Base-by-base conservation (phyloP, 352 stramenopile species). In the Phytopythium kandeliae region DNA sequence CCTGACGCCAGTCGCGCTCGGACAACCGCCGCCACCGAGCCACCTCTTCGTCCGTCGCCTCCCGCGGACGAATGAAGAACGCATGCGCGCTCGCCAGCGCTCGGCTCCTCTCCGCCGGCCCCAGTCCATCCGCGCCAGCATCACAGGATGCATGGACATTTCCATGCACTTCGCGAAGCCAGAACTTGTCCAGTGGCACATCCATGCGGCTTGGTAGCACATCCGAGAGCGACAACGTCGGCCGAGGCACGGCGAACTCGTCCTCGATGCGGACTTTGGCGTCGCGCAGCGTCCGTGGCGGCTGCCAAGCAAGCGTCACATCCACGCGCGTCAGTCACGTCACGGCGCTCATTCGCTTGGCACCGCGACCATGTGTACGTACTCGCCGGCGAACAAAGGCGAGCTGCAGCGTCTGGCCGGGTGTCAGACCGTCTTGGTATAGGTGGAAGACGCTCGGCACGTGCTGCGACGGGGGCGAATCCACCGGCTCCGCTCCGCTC, bases 381-480 rank as follows among this genome's bases (percentile, higher is more conserved):
- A 79, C 69, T 42, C 54, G 57, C 26, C 62, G 67, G 17, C 78
- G 62, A 12, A 82, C 65, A 50, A 68, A 89, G 30, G 74, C 72
- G 45, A 89, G 55, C 33, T 82, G 78, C 33, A 89, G 62, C 28
- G 73, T 67, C 38, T 87, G 78, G 16, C 86, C 69, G 0, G 70
- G 31, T 9, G 48, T 40, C 25, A 80, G 43, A 5, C 78, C 78
- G 50, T 71, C 55, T 44, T 89, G 78, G 46, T 89, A 89, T n/a
- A 89, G 63, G 25, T 69, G 64, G 51, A 87, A 87, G 22, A 84
- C 57, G 24, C 48, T 54, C 22, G 48, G 30, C 4, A 12, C 26
- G 11, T 25, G 21, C n/a, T 16, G 41, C 36, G 25, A 13, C 43
- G 43, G 15, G 26, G 45, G 15, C 15, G 24, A 38, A 24, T 42